Conservation (phyloP, 148 eudicot species). For the Selenicereus undatus region DNA sequence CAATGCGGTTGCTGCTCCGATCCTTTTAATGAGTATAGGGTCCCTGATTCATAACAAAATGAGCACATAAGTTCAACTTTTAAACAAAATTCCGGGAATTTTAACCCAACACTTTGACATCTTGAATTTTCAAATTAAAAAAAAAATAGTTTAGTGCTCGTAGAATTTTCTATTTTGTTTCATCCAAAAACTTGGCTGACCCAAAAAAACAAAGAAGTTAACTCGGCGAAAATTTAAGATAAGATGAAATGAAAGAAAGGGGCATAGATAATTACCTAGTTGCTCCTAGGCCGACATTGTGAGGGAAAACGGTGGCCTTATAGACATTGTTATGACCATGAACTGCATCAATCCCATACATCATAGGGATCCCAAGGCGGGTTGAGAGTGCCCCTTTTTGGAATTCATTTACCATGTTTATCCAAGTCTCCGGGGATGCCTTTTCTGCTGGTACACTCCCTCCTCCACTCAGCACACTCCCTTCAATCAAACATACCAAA, state of each 20-base stretch:
- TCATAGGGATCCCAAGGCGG: slow-evolving; percentile 75
- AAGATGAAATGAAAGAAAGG: neutral
- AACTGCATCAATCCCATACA: slow-evolving; percentile 89
- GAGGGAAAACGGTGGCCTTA: slow-evolving; percentile 80
- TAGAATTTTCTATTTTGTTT: too few species aligned
- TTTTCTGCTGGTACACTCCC: slow-evolving; percentile 65
- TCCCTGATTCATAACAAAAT: slow-evolving; percentile 37
- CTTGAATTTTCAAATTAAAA: too few species aligned
- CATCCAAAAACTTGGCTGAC: too few species aligned
- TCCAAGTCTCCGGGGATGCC: slow-evolving; percentile 67
- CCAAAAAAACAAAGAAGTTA: too few species aligned
- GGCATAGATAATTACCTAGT: slow-evolving; percentile 50
- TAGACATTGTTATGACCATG: slow-evolving; percentile 76
- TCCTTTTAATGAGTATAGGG: slow-evolving; percentile 57
- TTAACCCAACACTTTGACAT: too few species aligned
- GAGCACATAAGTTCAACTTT: neutral
- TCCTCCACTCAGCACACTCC: slow-evolving; percentile 80
- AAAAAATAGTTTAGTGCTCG: too few species aligned
- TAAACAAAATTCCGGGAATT: neutral
- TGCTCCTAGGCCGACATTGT: slow-evolving; percentile 78
- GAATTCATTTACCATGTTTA: slow-evolving; percentile 71
- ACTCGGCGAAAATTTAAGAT: neutral
- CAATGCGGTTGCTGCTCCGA: slow-evolving; percentile 76
- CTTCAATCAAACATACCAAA: slow-evolving; percentile 24
- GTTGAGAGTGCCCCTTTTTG: slow-evolving; percentile 71